phyloP scores from a whole-genome alignment of 2,329 filamentous ascomycete species.

The Ceratocystis harringtonii region DNA sequence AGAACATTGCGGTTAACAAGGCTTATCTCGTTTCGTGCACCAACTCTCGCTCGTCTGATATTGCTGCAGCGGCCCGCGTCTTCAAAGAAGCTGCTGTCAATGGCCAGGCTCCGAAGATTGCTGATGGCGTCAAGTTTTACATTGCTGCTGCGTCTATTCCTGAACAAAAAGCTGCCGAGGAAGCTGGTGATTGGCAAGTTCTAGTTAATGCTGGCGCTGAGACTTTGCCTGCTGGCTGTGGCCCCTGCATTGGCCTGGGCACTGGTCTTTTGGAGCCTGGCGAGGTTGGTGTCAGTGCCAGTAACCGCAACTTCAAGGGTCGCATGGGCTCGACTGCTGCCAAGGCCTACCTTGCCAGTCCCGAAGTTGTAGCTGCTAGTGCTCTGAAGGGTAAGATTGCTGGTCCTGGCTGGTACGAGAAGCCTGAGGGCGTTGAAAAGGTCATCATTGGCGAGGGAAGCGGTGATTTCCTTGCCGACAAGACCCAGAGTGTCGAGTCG shows the following conservation, averaged over 20 bases:
- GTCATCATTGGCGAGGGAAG: conserved; percentile 58
- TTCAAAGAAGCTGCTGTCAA: conserved; percentile 62
- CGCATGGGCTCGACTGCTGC: conserved; percentile 72
- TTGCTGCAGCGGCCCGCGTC: conserved; percentile 67
- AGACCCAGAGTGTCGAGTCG: conserved; percentile 51
- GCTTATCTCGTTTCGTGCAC: conserved; percentile 80
- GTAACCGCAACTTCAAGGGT: conserved; percentile 83
- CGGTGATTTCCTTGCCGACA: conserved; percentile 47
- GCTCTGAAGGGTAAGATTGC: conserved; percentile 58
- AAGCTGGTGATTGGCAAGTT: conserved; percentile 70
- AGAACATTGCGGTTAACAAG: conserved; percentile 66
- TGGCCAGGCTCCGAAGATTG: conserved; percentile 53
- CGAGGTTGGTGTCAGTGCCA: conserved; percentile 74
- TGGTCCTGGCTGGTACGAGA: conserved; percentile 65
- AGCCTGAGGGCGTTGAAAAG: conserved; percentile 51
- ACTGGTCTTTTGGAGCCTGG: conserved; percentile 62
- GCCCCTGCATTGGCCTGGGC: conserved; percentile 74
- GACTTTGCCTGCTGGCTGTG: conserved; percentile 58
- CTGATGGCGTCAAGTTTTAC: conserved; percentile 67
- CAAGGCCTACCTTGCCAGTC: conserved; percentile 73
- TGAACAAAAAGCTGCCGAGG: conserved; percentile 66
- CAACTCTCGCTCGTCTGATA: conserved; percentile 66
- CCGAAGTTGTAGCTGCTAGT: conserved; percentile 83
- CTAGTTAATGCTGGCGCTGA: conserved; percentile 67
- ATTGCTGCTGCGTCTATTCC: conserved; percentile 70